Percentiles rank a stretch among this genome's conserved stretches.
Conservation (phyloP, 2,329 filamentous ascomycete genomes). For the Cladosporium sp. region DNA sequence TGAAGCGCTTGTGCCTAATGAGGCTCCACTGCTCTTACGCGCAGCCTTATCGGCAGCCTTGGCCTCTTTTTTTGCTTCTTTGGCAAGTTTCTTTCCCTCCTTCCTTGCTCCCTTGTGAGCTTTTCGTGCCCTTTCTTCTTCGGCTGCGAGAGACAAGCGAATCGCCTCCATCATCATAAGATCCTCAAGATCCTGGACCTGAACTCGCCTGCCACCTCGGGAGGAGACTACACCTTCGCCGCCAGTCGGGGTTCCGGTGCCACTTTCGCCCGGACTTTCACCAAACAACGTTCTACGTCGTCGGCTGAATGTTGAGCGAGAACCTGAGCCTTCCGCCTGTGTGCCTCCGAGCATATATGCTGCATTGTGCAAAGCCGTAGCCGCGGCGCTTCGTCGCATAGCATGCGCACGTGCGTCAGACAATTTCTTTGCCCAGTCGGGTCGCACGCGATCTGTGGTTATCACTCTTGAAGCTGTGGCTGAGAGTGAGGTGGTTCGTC, state of each 20-base stretch:
- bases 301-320: slow-evolving; percentile 39
- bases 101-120: slow-evolving; percentile 79
- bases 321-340: slow-evolving; percentile 7
- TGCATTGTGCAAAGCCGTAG: slow-evolving; percentile 90
- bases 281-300: slow-evolving; percentile 55
- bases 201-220: slow-evolving; percentile 48
- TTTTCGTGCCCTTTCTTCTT: slow-evolving; percentile 87
- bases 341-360: slow-evolving; percentile 77
- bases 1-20: slow-evolving; percentile 46
- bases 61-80: slow-evolving; percentile 64
- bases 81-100: slow-evolving; percentile 80
- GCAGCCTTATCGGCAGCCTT: slow-evolving; percentile 65
- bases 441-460: slow-evolving; percentile 86
- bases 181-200: slow-evolving; percentile 88
- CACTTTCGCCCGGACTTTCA: slow-evolving; percentile 48
- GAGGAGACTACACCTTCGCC: slow-evolving; percentile 24
- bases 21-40: slow-evolving; percentile 50
- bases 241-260: slow-evolving; percentile 44
- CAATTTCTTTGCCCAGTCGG: slow-evolving; percentile 92
- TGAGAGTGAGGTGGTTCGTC: slow-evolving; percentile 70
- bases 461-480: slow-evolving; percentile 83
- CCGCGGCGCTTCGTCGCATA: slow-evolving; percentile 82
- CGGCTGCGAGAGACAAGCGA: slow-evolving; percentile 81
- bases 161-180: slow-evolving; percentile 99
- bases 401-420: slow-evolving; percentile 81